Percentiles rank a stretch among this genome's conserved stretches.
Conservation (phyloP, 805 yeast species). For the Metschnikowia amazonensis region DNA sequence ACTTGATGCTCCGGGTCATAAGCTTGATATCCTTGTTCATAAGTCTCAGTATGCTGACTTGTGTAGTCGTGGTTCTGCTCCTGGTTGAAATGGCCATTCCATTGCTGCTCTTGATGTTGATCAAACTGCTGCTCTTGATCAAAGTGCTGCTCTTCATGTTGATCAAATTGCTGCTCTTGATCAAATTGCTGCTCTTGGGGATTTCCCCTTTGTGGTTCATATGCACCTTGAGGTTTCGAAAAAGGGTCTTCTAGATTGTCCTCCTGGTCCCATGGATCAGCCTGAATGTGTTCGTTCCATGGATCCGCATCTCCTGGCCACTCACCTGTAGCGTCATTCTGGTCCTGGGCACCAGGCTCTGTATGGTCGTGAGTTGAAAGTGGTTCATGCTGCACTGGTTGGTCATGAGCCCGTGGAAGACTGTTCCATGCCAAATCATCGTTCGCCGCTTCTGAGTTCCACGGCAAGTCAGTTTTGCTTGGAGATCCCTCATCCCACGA, state of each 20-base stretch:
- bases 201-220: background rate
- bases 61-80: background rate
- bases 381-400: background rate
- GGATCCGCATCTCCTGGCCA: background rate
- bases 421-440: background rate
- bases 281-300: background rate
- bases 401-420: background rate
- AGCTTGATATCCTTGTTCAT: background rate
- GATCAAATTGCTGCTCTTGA: too few species aligned
- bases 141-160: too few species aligned
- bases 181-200: background rate
- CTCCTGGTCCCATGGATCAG: constrained; percentile 3
- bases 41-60: background rate
- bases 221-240: background rate
- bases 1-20: background rate
- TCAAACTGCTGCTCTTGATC: too few species aligned
- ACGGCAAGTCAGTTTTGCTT: background rate
- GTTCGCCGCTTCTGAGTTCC: constrained; percentile 1
- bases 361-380: background rate
- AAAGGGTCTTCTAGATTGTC: background rate
- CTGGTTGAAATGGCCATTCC: background rate
- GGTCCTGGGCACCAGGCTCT: background rate
- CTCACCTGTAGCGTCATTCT: background rate
- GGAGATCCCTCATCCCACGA: constrained; percentile 17
- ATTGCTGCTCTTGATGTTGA: too few species aligned